Base-by-base conservation (phyloP, 768 basidiomycete species). In the Hypsizygus marmoreus region DNA sequence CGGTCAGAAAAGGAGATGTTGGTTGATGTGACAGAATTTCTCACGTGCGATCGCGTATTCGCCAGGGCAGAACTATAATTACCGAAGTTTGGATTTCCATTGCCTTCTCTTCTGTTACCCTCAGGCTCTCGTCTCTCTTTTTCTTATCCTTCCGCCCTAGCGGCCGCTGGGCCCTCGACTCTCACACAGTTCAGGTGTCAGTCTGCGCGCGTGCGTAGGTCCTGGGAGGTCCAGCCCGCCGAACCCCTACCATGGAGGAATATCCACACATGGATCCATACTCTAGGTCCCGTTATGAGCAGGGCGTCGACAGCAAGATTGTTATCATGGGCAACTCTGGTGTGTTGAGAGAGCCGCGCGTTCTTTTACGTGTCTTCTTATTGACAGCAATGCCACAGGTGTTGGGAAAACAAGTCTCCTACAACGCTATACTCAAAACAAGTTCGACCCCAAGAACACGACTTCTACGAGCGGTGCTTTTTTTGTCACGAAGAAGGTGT, bases 381-480 rank as follows among this genome's bases (percentile, higher is more conserved):
- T 39, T 40, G 17, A 46, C 34, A 7, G 31, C 41, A 26, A 40
- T 49, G 24, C 54, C 43, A 44, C 55, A 91, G 90, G 90, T 58
- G 91, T 95, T 46, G 92, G 93, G 58, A 95, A 95, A 74, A 93
- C 93, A 50, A 91, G 89, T 61, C 81, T 97, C 45, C 78, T 95
- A 47, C 82, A 89, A 62, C 82, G 94, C 44, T 95, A 93, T 69
- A 91, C 90, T 54, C 88, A 92, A 68, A 84, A 91, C 73, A 88
- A 79, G 68, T 95, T 93, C 71, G 84, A 87, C 71, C 86, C 87
- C 44, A 84, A 87, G 75, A 88, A 88, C 65, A 87, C 87, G 43
- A 89, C 88, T 30, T 89, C 91, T 25, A 95, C 94, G 47, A 90
- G 91, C 61, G 92, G 92, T 54, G 92, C 93, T 48, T 89, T 91